Base-by-base conservation (phyloP, 1,139 yeast species). In the Wickerhamomyces sp. region DNA sequence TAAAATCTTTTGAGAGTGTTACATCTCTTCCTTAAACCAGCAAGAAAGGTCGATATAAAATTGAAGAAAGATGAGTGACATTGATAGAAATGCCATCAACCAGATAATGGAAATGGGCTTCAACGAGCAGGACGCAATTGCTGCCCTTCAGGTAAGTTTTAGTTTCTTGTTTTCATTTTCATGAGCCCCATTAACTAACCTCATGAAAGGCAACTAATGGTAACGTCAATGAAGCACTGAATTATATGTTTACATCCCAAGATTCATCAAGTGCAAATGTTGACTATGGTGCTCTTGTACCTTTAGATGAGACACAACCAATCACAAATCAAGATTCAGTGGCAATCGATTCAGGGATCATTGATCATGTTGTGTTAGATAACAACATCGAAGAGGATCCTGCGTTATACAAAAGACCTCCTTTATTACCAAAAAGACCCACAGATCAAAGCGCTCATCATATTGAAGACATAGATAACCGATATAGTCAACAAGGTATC, bases 31-130 rank as follows among this genome's bases (percentile, higher is more conserved):
- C 23, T 18, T 5, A 18, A 4, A 3, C 5, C 23, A 18, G 23
- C 23, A 18, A 18, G 23, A 18, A 5, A 18, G 23, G n/a, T n/a
- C n/a, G n/a, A n/a, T n/a, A n/a, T 18, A 3, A 18, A 18, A 18
- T 3, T 18, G 23, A 5, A 3, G 5, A 5, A 36, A 10, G 30
- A 37, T 37, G 39, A 10, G 23, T 14, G 34, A 30, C 6, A 14
- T 30, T n/a, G 39, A 37, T 26, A 40, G 43, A 15, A 39, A 48
- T 43, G 44, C 54, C 26, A 58, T 73, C 26, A 54, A 51, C 33
- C 72, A 68, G 56, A 71, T 82, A 48, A 64, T 68, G 43, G 85
- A 77, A 45, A 82, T 83, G 89, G 90, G 89, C 32, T 76, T 82
- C 59, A 60, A 73, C 48, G 66, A 63, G 7, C 76, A 70, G 2